Evolutionary conservation across 2,329 filamentous ascomycete genomes (phyloP), one percentile per base, ranked within the genome.

Genomic region (Stenocarpella maydis): DNA sequence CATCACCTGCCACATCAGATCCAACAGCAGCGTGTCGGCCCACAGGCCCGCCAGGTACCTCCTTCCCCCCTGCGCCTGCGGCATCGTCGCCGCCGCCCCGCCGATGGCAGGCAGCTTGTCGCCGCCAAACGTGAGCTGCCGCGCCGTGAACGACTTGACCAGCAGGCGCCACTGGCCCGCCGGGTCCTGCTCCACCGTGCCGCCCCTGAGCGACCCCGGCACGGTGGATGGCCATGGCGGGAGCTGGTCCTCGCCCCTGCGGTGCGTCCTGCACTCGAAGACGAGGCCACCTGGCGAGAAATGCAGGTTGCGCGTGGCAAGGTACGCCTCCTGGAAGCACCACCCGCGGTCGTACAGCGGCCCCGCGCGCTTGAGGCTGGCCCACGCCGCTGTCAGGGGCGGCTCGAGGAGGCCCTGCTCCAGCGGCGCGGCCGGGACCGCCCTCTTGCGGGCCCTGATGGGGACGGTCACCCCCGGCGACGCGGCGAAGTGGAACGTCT

Each of bases 1-100:
- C 58, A 61, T 61, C 10, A 61, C 58, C 28, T 61, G 58, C 58
- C 58, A 61, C 58, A 61, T 61, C 26, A 61, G 19, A n/a, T 61
- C 58, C 12, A 61, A 41, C 10, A 61, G 58, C 26, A 61, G 10
- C 10, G 58, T 24, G 2, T 61, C 58, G 0, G 26, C 39, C 58
- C 58, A 61, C 26, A 61, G 8, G 0, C 58, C 58, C 1, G 58
- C 58, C 26, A 61, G 58, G 41, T 61, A 61, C 19, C 19, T 12
- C 5, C 58, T 41, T 0, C 21, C 9, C 2, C n/a, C 12, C 26
- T 24, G 41, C 19, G 58, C 58, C 41, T 61, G 58, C 1, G 58
- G 58, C 58, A 61, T 61, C 41, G 41, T 61, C 26, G 47, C 58
- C 0, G 58, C 58, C n/a, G 58, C 58, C 0, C 58, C 58, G 19